A percentile compares a stretch with the other conserved stretches of the same genome.
Evolutionary conservation across 352 stramenopile genomes (phyloP).

Genomic region (Hyaloperonospora brassicae): DNA sequence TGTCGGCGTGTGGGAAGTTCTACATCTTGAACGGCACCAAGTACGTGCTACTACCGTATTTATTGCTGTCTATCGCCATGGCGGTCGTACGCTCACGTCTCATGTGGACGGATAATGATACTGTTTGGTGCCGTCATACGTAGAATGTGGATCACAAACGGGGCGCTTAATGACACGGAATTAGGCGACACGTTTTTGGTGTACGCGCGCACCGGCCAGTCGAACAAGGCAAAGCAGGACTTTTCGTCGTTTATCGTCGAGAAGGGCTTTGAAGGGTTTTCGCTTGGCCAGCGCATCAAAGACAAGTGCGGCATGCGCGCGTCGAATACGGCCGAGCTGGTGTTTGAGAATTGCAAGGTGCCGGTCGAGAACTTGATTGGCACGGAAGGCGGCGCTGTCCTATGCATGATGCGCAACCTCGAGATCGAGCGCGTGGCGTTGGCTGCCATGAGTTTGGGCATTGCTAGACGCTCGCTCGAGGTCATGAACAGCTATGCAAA

Average conservation of each 20-base stretch:
- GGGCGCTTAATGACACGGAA: conserved; percentile 90
- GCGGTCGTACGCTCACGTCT: background rate
- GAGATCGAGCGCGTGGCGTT: conserved; percentile 98
- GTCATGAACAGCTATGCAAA: conserved; percentile 94
- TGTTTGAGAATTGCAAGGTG: conserved; percentile 96
- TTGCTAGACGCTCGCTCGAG: conserved; percentile 94
- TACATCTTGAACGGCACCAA: conserved; percentile 89
- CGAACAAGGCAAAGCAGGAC: conserved; percentile 78
- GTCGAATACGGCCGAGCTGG: conserved; percentile 96
- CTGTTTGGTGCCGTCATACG: conserved; percentile 1
- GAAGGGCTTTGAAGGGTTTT: conserved; percentile 95
- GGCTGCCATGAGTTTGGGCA: conserved; percentile 94
- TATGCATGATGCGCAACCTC: conserved; percentile 95
- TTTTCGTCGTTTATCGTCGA: conserved; percentile 98
- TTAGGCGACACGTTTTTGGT: conserved; percentile 97
- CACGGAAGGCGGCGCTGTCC: conserved; percentile 57
- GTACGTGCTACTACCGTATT: conserved; percentile 27
- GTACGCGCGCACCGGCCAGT: conserved; percentile 92
- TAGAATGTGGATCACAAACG: conserved; percentile 99
- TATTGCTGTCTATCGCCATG: background rate
- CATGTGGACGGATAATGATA: background rate
- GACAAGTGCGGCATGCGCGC: conserved; percentile 98
- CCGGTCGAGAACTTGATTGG: conserved; percentile 91
- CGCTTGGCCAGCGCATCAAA: conserved; percentile 95
- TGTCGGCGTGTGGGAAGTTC: conserved; percentile 75